Base-by-base conservation (phyloP, 2,329 filamentous ascomycete genomes). In the Colletotrichum limetticola region DNA sequence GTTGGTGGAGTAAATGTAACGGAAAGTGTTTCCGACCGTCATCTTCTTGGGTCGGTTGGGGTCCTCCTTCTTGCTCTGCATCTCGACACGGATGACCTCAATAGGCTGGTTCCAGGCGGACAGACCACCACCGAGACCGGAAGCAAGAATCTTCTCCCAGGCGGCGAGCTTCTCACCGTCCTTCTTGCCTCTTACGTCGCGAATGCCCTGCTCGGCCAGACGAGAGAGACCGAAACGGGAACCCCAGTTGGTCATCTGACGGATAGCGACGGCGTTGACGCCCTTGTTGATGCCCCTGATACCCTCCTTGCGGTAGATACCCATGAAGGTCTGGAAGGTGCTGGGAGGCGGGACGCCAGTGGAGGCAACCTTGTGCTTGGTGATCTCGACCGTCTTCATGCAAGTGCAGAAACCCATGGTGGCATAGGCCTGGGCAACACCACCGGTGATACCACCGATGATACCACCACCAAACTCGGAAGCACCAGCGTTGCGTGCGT, bases 311-410 rank as follows among this genome's bases (percentile, higher is more conserved):
- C 94, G 93, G 89, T 97, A 99, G 85, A 99, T 99, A 82, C 94
- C 92, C 92, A 96, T 97, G 85, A 99, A 99, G 72, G 97, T 98
- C 78, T 91, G 90, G 84, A 97, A 97, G 77, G 97, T 98, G 80
- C 94, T 92, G n/a, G 91, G 94, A 28, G 95, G 94, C 87, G 95
- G 94, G 77, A 92, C 91, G 78, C 97, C 97, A 56, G 91, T 77
- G 42, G 94, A 92, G 16, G 94, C 95, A 81, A 97, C 88, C 91
- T 98, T 98, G 89, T 97, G 93, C 87, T 98, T 97, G 82, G 97
- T 99, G 86, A 99, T 99, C 86, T 99, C 97, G 77, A 98, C 97
- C 76, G 97, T 99, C 92, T 99, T 99, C 97, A 99, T 99, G 91
- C 97, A 99, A 75, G 97, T 99, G 87, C 97, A 99, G 92, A 99